Conservation (phyloP, 1,139 yeast species). For the Debaryomycetaceae sp. region DNA sequence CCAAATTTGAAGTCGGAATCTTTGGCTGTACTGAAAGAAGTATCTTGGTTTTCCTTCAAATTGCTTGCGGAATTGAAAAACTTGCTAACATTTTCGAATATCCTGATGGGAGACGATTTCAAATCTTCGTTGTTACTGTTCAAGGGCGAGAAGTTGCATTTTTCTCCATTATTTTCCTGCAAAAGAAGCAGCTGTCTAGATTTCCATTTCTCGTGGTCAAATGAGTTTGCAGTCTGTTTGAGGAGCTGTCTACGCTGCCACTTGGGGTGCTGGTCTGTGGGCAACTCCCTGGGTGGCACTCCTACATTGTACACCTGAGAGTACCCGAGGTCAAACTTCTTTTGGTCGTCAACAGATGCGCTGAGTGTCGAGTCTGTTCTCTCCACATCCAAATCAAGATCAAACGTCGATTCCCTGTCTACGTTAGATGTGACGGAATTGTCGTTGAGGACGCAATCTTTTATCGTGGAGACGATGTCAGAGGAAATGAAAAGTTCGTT, state of each 20-base stretch:
- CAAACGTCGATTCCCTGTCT: constrained; percentile 1
- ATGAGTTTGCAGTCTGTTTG: constrained; percentile 12
- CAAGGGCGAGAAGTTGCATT: constrained; percentile 1
- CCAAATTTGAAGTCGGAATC: neutral
- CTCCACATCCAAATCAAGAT: constrained; percentile 5
- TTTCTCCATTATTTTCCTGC: constrained; percentile 1
- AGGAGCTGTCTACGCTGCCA: constrained; percentile 23
- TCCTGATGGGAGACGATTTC: constrained; percentile 1
- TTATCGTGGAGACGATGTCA: constrained; percentile 4
- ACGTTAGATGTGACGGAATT: constrained; percentile 4
- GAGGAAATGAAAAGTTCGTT: constrained; percentile 3
- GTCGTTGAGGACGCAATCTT: constrained; percentile 6
- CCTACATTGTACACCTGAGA: constrained; percentile 11
- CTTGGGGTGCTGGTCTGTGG: constrained; percentile 12
- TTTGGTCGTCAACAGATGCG: neutral
- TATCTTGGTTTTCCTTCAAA: neutral
- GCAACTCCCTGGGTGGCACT: constrained; percentile 12
- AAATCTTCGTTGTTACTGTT: neutral
- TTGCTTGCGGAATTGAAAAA: constrained; percentile 1
- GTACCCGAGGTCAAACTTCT: constrained; percentile 5
- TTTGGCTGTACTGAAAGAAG: neutral
- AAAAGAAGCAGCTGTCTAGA: constrained; percentile 6
- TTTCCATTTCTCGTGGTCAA: constrained; percentile 9
- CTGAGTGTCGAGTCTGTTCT: neutral
- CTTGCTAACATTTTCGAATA: constrained; percentile 5